Percentiles rank a stretch among this genome's conserved stretches.
phyloP scores from a whole-genome alignment of 805 yeast genomes.

The Candida incommunis region DNA sequence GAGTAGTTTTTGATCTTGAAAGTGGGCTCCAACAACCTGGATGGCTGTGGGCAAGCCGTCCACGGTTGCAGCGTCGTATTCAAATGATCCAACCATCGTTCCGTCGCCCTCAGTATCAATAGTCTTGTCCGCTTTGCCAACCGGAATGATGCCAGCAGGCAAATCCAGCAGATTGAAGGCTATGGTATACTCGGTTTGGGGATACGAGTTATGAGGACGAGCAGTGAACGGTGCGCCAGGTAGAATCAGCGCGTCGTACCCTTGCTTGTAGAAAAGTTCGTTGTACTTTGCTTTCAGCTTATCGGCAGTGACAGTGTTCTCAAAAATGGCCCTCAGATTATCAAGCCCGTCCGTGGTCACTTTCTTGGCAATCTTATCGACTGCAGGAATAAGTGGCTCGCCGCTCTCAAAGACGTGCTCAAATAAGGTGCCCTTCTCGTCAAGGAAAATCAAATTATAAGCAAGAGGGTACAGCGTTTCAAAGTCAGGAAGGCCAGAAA shows the following conservation, averaged over 20 bases:
- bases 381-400: constrained; percentile 18
- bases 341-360: not conserved
- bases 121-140: constrained; percentile 14
- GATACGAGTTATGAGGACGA: constrained; percentile 1
- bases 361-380: not conserved
- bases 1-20: constrained; percentile 44
- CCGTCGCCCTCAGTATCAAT: constrained; percentile 20
- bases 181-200: constrained; percentile 25
- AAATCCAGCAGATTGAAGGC: constrained; percentile 29
- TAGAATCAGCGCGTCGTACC: constrained; percentile 3
- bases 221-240: constrained; percentile 3
- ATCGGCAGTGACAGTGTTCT: not conserved
- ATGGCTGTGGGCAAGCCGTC: constrained; percentile 41
- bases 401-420: constrained; percentile 26
- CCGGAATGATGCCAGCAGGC: constrained; percentile 19
- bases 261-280: not conserved
- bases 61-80: constrained; percentile 33
- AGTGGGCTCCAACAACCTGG: constrained; percentile 40
- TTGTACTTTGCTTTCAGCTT: not conserved
- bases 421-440: constrained; percentile 28
- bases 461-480: not conserved
- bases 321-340: constrained; percentile 1
- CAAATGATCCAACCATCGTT: constrained; percentile 6
- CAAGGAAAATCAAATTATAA: constrained; percentile 14
- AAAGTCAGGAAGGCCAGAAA: constrained; percentile 17